Evolutionary conservation across 495 filamentous ascomycete species (phyloP).

Genomic region (Emericellopsis terricola): DNA sequence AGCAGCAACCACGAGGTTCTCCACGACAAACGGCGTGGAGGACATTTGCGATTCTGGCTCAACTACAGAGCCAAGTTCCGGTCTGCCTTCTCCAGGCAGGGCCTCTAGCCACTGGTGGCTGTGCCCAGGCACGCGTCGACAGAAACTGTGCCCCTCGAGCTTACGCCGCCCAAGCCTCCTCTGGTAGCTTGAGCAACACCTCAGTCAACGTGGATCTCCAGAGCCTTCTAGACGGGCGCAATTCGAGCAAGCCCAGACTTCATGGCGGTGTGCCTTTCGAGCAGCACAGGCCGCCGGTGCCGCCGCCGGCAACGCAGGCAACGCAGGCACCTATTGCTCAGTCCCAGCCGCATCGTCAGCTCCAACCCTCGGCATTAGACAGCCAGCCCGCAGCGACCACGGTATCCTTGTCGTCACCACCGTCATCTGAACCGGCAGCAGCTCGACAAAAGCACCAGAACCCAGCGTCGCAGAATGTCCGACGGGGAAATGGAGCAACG

Average conservation of each 20-base stretch:
- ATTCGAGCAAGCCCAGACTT: slow-evolving; percentile 71
- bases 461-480: too few relatives aligned
- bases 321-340: slow-evolving; percentile 1
- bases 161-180: slow-evolving; percentile 11
- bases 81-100: slow-evolving; percentile 3
- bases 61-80: slow-evolving; percentile 3
- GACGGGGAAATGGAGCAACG: too few relatives aligned
- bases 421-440: too few relatives aligned
- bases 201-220: slow-evolving; percentile 80
- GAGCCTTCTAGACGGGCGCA: slow-evolving; percentile 57
- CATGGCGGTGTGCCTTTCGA: slow-evolving; percentile 32
- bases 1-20: too few relatives aligned
- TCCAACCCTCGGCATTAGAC: slow-evolving; percentile 2
- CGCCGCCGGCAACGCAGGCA: slow-evolving; percentile 11
- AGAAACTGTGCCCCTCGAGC: slow-evolving; percentile 7
- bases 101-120: neutral
- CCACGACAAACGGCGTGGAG: too few relatives aligned
- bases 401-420: too few relatives aligned
- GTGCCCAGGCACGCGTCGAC: slow-evolving; percentile 1
- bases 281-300: too few relatives aligned
- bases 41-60: slow-evolving; percentile 3
- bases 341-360: neutral
- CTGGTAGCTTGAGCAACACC: slow-evolving; percentile 19
- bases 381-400: too few relatives aligned
- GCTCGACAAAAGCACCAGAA: too few relatives aligned